Evolutionary conservation across 805 yeast genomes (phyloP), one percentile per base, ranked within the genome.

Genomic region (Saccharomycopsis schoenii): DNA sequence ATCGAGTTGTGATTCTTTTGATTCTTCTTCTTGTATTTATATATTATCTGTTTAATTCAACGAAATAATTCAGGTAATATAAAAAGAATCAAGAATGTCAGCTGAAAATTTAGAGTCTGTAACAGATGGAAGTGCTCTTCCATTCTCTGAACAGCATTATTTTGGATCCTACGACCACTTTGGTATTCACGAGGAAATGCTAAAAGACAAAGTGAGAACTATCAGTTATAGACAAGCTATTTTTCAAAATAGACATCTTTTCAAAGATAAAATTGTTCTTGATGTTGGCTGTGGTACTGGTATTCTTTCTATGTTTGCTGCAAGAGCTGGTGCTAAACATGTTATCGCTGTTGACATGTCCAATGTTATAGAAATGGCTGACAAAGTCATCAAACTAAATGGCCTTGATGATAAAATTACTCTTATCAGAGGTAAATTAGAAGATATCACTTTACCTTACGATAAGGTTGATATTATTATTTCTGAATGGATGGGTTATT

Each of bases 231-330:
- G 98, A 69, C 86, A 88, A 65, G 97, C 97, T 60, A 94, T 94
- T 73, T 83, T 84, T 76, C 90, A 89, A 73, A 94, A 94, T 78
- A 86, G 86, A 69, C 88, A 86, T 67, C 76, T 90, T 60, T 93
- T 94, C 79, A 90, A 91, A 73, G 97, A 85, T 74, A 94, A 94
- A 77, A 76, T 93, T 64, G 99, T 94, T 8, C 78, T 94, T 61
- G 99, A 94, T 75, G 99, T 94, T 61, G 99, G 99, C 57, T 96
- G 99, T 74, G 99, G 99, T 67, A 94, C 99, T 21, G 99, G 99
- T 67, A 91, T 94, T 67, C 77, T 94, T 65, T 92, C 97, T 29
- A 89, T 94, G 97, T 94, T 94, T 79, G 98, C 98, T 17, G 97
- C 93, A 58, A 86, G 86, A 71, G 96, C 97, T n/a, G 99, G 99